These are phyloP conservation scores for Capsicum chinense DNA, from an alignment of 257 asterid genomes.

Conservation along the genomic window DNA sequence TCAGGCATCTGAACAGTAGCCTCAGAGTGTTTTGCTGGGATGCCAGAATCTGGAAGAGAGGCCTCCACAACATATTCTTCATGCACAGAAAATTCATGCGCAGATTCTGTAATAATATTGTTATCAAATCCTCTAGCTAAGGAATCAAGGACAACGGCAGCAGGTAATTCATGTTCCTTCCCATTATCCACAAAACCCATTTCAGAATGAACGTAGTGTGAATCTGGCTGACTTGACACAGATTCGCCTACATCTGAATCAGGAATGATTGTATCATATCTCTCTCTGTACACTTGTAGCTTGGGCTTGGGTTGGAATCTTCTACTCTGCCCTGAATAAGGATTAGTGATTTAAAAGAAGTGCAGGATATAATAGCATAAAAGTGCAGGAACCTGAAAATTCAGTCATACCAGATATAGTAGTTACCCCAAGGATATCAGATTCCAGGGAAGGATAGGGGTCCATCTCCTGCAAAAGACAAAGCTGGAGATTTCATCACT, in stretches of 20 bases:
- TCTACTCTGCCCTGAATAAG: constrained; percentile 52
- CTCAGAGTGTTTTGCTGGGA: constrained; percentile 40
- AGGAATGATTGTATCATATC: constrained; percentile 32
- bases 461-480: constrained; percentile 55
- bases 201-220: constrained; percentile 43
- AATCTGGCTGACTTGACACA: constrained; percentile 35
- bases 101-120: constrained; percentile 41
- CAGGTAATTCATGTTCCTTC: constrained; percentile 42
- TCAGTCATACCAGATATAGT: constrained; percentile 53
- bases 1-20: constrained; percentile 52
- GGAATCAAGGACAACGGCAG: constrained; percentile 56
- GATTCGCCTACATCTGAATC: constrained; percentile 34
- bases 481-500: background rate
- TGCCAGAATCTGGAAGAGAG: constrained; percentile 44
- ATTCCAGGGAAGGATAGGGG: constrained; percentile 43
- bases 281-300: constrained; percentile 41
- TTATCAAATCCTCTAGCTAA: constrained; percentile 51
- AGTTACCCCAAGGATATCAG: constrained; percentile 44
- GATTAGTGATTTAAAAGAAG: constrained; percentile 28
- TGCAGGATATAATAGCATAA: background rate
- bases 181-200: constrained; percentile 42
- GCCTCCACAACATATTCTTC: constrained; percentile 49
- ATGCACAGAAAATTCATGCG: constrained; percentile 48
- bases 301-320: constrained; percentile 61
- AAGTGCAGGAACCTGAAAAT: constrained; percentile 24